Evolutionary conservation across 164 flowering plant genomes (phyloP).

Genomic region (Kingdonia uniflora): DNA sequence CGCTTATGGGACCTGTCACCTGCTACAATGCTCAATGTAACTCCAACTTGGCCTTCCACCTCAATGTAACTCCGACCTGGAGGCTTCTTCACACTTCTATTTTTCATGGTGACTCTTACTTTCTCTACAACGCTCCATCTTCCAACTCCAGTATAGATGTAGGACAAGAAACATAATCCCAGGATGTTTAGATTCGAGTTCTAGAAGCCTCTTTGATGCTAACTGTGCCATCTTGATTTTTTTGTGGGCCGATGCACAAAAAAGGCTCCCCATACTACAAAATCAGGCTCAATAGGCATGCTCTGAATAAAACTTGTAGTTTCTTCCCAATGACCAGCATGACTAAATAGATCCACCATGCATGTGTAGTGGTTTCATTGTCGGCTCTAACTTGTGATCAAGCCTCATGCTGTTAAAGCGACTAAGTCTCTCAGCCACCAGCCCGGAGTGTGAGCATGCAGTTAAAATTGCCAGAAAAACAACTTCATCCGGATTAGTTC

Average conservation of each 20-base stretch:
- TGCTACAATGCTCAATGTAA: conserved; percentile 28
- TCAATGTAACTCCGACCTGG: no score
- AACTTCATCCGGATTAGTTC: conserved; percentile 29
- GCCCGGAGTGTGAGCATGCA: conserved; percentile 47
- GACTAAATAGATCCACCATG: no score
- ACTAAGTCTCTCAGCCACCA: conserved; percentile 35
- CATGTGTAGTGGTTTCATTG: conserved; percentile 40
- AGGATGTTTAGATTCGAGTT: conserved; percentile 39
- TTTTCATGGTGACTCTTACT: conserved; percentile 30
- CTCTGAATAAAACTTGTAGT: conserved; percentile 29
- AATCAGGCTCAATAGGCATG: conserved; percentile 43
- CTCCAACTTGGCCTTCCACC: no score
- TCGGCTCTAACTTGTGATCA: conserved; percentile 39
- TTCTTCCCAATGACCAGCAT: conserved; percentile 38
- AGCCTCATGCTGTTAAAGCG: no score
- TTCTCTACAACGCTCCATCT: conserved; percentile 30
- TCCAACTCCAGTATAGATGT: conserved; percentile 29
- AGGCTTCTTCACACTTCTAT: conserved; percentile 24
- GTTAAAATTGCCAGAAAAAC: no score
- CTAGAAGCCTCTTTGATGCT: conserved; percentile 27
- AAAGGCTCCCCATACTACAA: conserved; percentile 55
- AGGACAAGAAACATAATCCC: conserved; percentile 38
- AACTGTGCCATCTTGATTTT: conserved; percentile 35
- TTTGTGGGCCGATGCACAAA: conserved; percentile 45
- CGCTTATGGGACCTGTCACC: no score